These are phyloP conservation scores for Arachnomyces sp. DNA, from an alignment of 2,329 filamentous ascomycete genomes.

Conservation along the genomic window DNA sequence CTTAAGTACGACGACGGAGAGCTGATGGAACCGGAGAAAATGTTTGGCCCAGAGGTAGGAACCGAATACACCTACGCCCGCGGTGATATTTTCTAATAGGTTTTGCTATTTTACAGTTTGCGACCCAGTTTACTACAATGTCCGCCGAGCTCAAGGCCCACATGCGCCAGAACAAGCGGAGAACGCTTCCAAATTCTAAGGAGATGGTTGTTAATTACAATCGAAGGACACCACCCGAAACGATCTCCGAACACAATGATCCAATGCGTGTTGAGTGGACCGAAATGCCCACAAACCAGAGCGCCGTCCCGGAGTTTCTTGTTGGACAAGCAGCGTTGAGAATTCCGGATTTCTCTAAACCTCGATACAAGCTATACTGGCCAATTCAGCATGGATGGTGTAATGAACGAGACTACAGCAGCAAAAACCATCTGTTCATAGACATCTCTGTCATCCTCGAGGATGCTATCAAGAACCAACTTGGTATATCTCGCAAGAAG, in stretches of 20 bases:
- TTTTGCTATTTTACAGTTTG: constrained; percentile 38
- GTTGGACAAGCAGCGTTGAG: constrained; percentile 75
- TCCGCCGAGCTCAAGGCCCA: constrained; percentile 78
- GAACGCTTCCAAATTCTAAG: constrained; percentile 94
- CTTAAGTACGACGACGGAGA: constrained; percentile 50
- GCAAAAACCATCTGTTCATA: constrained; percentile 70
- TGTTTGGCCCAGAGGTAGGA: constrained; percentile 77
- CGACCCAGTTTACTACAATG: constrained; percentile 67
- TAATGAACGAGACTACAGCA: constrained; percentile 82
- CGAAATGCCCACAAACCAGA: constrained; percentile 56
- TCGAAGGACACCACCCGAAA: constrained; percentile 70
- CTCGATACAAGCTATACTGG: constrained; percentile 89
- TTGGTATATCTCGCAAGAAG: constrained; percentile 68
- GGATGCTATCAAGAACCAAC: constrained; percentile 75
- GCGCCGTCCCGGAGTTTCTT: constrained; percentile 65
- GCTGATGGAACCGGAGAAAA: constrained; percentile 58
- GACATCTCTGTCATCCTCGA: constrained; percentile 85
- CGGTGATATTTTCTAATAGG: constrained; percentile 2
- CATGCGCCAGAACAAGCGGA: constrained; percentile 89
- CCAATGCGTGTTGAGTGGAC: constrained; percentile 94
- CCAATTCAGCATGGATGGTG: constrained; percentile 79
- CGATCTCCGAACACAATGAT: constrained; percentile 91
- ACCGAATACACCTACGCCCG: background rate
- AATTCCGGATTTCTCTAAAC: constrained; percentile 80
- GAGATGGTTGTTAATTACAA: constrained; percentile 95